Base-by-base conservation (phyloP, 805 yeast genomes). In the Candida ipomoeae region DNA sequence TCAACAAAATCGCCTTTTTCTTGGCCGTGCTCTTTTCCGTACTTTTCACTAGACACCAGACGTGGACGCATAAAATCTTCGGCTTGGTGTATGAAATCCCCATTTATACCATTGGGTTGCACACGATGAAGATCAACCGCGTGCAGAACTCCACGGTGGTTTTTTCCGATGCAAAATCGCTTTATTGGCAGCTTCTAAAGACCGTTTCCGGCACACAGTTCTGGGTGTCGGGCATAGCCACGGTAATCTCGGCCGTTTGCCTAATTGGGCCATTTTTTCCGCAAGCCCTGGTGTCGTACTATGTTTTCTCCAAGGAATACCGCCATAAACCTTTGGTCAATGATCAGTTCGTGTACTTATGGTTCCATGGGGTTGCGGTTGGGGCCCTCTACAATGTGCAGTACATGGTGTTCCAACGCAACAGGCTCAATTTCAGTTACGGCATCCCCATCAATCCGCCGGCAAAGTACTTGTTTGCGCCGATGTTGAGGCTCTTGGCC, bases 321-420 rank as follows among this genome's bases (percentile, higher is more conserved):
- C 68, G 73, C 43, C 62, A 60, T 29, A 63, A 58, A 46, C 75
- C 76, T 5, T 61, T 64, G 40, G 57, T 69, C 38, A 74, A 73
- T 49, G 78, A 74, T 55, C 67, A 70, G 44, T 74, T 74, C 68
- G 73, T 81, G 3, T 81, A 69, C 58, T 79, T 66, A 56, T 79
- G 81, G 78, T 80, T 71, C 58, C 73, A 69, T 40, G 67, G 78
- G 23, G 10, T 67, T 1, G 62, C 71, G 23, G 58, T 75, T 6
- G 78, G 82, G 0, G 32, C 72, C 0, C 34, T 73, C 6, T 86
- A 84, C 62, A 59, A 83, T 6, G 45, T 71, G 1, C 82, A 79
- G 52, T 85, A 79, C 59, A 56, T 79, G 13, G 56, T 78, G 0
- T 74, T 80, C 50, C 85, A 83, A 61, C 69, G 81, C 53, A 83